Percentiles rank a stretch among this genome's conserved stretches.
These are phyloP conservation scores for Volvariella volvacea DNA, from an alignment of 1,284 basidiomycete species.

Conservation along the genomic window DNA sequence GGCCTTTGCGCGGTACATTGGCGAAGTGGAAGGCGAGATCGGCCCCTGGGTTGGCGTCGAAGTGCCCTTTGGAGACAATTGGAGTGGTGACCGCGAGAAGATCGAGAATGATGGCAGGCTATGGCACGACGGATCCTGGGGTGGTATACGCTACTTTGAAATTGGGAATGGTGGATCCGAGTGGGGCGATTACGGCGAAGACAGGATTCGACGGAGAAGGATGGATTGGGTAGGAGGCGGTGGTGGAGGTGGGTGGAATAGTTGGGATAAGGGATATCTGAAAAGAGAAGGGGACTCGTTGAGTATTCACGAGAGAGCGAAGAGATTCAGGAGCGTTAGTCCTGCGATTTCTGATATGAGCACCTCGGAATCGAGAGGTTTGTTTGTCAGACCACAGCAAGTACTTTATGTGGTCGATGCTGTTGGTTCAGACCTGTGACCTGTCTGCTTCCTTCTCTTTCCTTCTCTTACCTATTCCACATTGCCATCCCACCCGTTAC, in stretches of 20 bases:
- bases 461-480: too few species aligned
- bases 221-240: slow-evolving; percentile 36
- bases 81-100: slow-evolving; percentile 24
- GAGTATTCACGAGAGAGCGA: slow-evolving; percentile 44
- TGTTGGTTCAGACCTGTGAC: slow-evolving; percentile 36
- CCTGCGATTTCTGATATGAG: slow-evolving; percentile 64
- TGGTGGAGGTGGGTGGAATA: too few species aligned
- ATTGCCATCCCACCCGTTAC: too few species aligned
- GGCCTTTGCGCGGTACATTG: slow-evolving; percentile 84
- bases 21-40: slow-evolving; percentile 69
- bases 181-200: slow-evolving; percentile 46
- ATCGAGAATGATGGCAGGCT: slow-evolving; percentile 35
- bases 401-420: slow-evolving; percentile 80
- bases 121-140: slow-evolving; percentile 81
- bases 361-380: slow-evolving; percentile 55
- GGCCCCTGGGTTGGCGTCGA: slow-evolving; percentile 93
- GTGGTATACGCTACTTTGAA: slow-evolving; percentile 78
- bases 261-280: slow-evolving; percentile 16
- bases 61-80: slow-evolving; percentile 51
- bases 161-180: slow-evolving; percentile 43
- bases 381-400: slow-evolving; percentile 77
- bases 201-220: slow-evolving; percentile 37
- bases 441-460: too few species aligned
- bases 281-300: slow-evolving; percentile 68
- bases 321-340: slow-evolving; percentile 64